phyloP scores from a whole-genome alignment of 2,329 filamentous ascomycete species.

The Hirsutella rhossiliensis region DNA sequence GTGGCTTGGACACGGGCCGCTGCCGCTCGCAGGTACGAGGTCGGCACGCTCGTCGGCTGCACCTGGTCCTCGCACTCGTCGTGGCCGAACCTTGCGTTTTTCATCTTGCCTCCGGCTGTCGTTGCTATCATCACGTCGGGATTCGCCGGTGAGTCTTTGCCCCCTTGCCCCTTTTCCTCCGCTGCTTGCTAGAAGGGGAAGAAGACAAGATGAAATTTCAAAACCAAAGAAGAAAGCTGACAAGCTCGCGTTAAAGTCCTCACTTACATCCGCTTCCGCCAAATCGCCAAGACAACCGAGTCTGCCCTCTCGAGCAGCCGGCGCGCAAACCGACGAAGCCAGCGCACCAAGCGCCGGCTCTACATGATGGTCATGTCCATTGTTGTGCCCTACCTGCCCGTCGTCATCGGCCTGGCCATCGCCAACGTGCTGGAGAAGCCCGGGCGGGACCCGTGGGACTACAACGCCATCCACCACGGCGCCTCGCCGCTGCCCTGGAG shows the following conservation, averaged over 20 bases:
- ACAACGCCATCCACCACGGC: constrained; percentile 26
- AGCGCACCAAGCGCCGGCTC: constrained; percentile 37
- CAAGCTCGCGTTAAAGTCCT: constrained; percentile 21
- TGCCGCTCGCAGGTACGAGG: constrained; percentile 32
- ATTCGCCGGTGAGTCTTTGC: constrained; percentile 35
- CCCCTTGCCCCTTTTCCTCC: too few species aligned
- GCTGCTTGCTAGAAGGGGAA: too few species aligned
- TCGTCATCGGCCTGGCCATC: constrained; percentile 28
- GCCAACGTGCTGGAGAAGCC: constrained; percentile 25
- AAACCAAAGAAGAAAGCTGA: not conserved
- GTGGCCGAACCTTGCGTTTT: constrained; percentile 38
- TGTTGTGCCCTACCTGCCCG: constrained; percentile 37
- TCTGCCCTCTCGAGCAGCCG: constrained; percentile 27
- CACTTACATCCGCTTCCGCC: constrained; percentile 33
- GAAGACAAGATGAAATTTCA: too few species aligned
- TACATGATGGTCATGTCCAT: constrained; percentile 44
- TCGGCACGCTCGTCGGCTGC: constrained; percentile 40
- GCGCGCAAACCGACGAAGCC: constrained; percentile 26
- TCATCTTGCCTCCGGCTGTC: constrained; percentile 30
- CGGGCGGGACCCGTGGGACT: constrained; percentile 25
- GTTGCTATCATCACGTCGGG: constrained; percentile 30
- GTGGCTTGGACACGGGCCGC: constrained; percentile 34
- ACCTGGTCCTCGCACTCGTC: constrained; percentile 27
- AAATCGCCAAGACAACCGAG: constrained; percentile 28
- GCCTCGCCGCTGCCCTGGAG: constrained; percentile 29